phyloP scores from a whole-genome alignment of 2,329 filamentous ascomycete genomes.

The Emergomyces pasteurianus region DNA sequence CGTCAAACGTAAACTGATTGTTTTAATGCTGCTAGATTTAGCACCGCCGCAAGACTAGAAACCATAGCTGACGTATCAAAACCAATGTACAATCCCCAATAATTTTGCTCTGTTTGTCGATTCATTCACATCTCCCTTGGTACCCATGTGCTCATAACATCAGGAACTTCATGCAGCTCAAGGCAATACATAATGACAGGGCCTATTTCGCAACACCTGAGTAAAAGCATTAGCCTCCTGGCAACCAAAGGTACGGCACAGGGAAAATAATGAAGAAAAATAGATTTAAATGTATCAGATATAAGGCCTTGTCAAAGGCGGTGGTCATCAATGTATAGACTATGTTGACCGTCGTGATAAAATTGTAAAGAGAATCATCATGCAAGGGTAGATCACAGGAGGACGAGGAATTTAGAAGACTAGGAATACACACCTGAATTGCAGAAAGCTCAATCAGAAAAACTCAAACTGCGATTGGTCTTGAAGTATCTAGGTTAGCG shows the following conservation, averaged over 20 bases:
- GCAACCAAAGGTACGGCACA: not conserved
- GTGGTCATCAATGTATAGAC: slow-evolving; percentile 65
- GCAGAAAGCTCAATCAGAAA: not conserved
- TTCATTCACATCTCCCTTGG: not conserved
- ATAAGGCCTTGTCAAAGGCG: slow-evolving; percentile 59
- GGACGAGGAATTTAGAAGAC: not conserved
- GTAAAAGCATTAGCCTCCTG: not conserved
- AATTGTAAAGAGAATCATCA: slow-evolving; percentile 51
- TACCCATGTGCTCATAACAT: not conserved
- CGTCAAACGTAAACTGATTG: no score
- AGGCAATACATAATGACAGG: not conserved
- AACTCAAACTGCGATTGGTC: not conserved
- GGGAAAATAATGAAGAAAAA: not conserved
- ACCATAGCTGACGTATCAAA: not conserved
- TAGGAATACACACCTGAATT: slow-evolving; percentile 9
- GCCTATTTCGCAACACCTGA: not conserved
- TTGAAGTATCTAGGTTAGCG: not conserved
- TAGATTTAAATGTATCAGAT: slow-evolving; percentile 23
- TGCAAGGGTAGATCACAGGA: slow-evolving; percentile 27
- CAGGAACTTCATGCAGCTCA: not conserved
- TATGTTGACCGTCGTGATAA: slow-evolving; percentile 87
- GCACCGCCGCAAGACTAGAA: not conserved
- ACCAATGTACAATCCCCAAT: not conserved
- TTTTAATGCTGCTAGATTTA: not conserved
- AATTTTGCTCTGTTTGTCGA: not conserved